Evolutionary conservation across 1,139 yeast genomes (phyloP).

Genomic region (Pneumocystis carinii): DNA sequence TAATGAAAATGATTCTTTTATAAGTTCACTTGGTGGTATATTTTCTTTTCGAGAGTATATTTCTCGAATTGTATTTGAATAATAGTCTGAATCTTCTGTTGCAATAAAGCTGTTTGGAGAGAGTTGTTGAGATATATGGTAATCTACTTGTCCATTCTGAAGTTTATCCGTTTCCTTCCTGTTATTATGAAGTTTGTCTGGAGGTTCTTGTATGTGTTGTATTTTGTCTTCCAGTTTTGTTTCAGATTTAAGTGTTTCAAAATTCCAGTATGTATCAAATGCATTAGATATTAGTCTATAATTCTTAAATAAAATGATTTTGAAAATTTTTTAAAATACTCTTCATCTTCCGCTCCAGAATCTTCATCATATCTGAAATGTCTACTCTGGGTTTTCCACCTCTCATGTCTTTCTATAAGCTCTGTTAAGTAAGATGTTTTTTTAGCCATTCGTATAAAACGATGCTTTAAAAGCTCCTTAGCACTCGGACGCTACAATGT

Average conservation of each 20-base stretch:
- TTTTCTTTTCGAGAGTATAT: neutral
- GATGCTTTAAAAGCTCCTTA: conserved; percentile 15
- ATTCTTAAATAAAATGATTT: neutral
- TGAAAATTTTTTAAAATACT: neutral
- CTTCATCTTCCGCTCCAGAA: conserved; percentile 1
- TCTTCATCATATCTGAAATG: conserved; percentile 1
- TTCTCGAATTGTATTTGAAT: neutral
- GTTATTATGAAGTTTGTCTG: neutral
- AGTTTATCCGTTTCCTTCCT: neutral
- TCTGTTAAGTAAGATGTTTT: conserved; percentile 13
- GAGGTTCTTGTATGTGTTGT: neutral
- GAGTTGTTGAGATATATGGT: neutral
- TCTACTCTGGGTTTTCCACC: conserved; percentile 6
- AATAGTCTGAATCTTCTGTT: neutral
- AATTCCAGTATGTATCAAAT: neutral
- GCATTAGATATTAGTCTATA: neutral
- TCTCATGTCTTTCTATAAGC: conserved; percentile 12
- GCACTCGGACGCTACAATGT: conserved; percentile 17
- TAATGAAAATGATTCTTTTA: neutral
- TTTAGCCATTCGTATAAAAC: conserved; percentile 14
- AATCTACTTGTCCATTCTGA: neutral
- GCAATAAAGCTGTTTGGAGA: neutral
- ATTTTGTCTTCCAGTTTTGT: neutral
- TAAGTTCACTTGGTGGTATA: neutral
- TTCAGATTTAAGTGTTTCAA: neutral